These are phyloP conservation scores for Mercurialis annua DNA, from an alignment of 345 rosid genomes.

Conservation along the genomic window DNA sequence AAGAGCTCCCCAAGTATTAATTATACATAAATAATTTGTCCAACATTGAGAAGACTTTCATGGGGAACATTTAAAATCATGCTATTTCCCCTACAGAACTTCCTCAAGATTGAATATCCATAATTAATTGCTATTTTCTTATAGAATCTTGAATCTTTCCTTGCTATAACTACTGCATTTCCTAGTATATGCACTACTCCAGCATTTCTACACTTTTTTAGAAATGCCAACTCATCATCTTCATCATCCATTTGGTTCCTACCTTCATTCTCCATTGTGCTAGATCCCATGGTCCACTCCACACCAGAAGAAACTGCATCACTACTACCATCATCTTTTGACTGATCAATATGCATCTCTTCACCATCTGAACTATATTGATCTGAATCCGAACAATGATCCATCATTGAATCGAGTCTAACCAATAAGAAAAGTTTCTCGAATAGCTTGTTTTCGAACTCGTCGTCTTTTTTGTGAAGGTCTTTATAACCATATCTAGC, in stretches of 20 bases:
- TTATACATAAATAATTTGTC: slow-evolving; percentile 27
- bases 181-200: slow-evolving; percentile 32
- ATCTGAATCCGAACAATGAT: slow-evolving; percentile 23
- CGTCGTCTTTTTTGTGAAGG: slow-evolving; percentile 27
- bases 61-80: slow-evolving; percentile 25
- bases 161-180: slow-evolving; percentile 22
- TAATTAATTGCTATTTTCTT: slow-evolving; percentile 30
- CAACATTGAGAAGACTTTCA: slow-evolving; percentile 27
- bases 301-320: background rate
- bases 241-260: slow-evolving; percentile 9
- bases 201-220: slow-evolving; percentile 21
- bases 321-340: slow-evolving; percentile 12
- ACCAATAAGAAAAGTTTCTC: slow-evolving; percentile 23
- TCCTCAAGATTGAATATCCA: slow-evolving; percentile 26
- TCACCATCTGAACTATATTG: slow-evolving; percentile 19
- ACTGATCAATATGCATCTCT: slow-evolving; percentile 5
- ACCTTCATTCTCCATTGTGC: slow-evolving; percentile 19
- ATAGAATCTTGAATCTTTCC: slow-evolving; percentile 20
- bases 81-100: slow-evolving; percentile 22
- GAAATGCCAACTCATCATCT: slow-evolving; percentile 24
- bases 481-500: slow-evolving; percentile 33
- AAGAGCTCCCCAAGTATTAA: too few relatives aligned
- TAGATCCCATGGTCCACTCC: slow-evolving; percentile 4
- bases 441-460: slow-evolving; percentile 26
- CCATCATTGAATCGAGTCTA: slow-evolving; percentile 32